Evolutionary conservation across 1,284 basidiomycete genomes (phyloP), one percentile per base, ranked within the genome.

Genomic region (Leccinum solheimii): DNA sequence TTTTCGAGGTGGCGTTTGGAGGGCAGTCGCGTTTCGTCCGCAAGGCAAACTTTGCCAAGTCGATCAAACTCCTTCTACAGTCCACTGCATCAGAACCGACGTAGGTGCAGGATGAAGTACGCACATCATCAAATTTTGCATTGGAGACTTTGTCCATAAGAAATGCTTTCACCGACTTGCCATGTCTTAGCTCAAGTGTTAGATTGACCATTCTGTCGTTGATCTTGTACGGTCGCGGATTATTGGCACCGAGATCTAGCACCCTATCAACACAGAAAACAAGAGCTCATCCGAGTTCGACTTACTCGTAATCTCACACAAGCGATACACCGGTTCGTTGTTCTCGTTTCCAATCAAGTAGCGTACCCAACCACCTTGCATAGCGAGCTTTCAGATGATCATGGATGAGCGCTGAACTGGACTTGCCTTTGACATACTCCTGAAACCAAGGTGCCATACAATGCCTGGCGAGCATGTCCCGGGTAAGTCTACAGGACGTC

Each of bases 91-190:
- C n/a, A 64, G 60, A 55, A 27, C 45, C 14, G 52, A 59, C 11
- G 53, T 16, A 30, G 10, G 11, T 40, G 3, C 48, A 52, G n/a
- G 13, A 34, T 26, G 48, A 61, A 50, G n/a, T 38, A 77, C 85
- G 62, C 65, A 92, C 92, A 66, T 79, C 76, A 23, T 78, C 77
- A 63, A 91, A 86, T 3, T 76, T 66, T 1, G 83, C 76, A 71
- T 96, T 95, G 3, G 93, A 95, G 3, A 95, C 85, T 66, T 87
- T 90, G 69, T 93, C 91, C 84, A 96, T 92, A 3, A 77, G 72
- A 68, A 88, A 94, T 1, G 76, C 62, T 59, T 80, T 82, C 4
- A 79, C 70, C 1, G 85, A 82, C 54, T 82, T 83, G 10, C 92
- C 93, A 68, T 93, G 89, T 65, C 84, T 84, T 50, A 95, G 82